A percentile compares a stretch with the other conserved stretches of the same genome.
Conservation (phyloP, 78 protist genomes). For the Dictyostelium purpureum region DNA sequence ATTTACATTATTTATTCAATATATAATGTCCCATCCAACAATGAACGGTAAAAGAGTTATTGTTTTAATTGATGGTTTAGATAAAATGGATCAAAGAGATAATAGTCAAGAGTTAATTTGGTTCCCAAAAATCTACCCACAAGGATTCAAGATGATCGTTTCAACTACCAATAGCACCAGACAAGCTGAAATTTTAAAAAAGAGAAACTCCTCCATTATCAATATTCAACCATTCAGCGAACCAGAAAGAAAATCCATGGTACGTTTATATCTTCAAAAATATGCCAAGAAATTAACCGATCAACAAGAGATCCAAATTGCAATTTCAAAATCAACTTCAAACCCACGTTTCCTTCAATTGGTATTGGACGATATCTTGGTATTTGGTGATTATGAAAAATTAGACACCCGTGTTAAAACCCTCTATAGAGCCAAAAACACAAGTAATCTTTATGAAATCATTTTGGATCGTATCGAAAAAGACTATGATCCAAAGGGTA, state of each 20-base stretch:
- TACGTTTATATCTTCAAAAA: conserved; percentile 71
- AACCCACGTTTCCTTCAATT: conserved; percentile 81
- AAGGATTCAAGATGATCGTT: conserved; percentile 15
- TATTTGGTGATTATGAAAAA: conserved; percentile 73
- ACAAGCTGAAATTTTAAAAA: conserved; percentile 44
- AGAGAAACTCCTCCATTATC: conserved; percentile 2
- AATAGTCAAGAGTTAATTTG: conserved; percentile 58
- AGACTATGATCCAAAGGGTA: conserved; percentile 75
- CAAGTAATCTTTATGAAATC: conserved; percentile 73
- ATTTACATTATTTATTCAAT: conserved; percentile 15
- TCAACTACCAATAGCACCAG: background rate
- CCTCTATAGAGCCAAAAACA: conserved; percentile 53
- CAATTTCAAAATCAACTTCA: conserved; percentile 24
- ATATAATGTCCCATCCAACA: conserved; percentile 59
- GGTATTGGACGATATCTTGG: conserved; percentile 73
- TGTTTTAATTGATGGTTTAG: conserved; percentile 64
- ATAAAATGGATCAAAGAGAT: conserved; percentile 66
- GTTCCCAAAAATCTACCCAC: conserved; percentile 77
- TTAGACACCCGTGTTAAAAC: conserved; percentile 25
- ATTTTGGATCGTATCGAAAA: conserved; percentile 78
- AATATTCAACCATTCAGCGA: conserved; percentile 1
- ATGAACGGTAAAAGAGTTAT: conserved; percentile 8
- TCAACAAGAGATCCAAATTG: conserved; percentile 77
- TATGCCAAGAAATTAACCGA: conserved; percentile 69
- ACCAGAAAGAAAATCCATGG: conserved; percentile 74